Conservation (phyloP, 306 rosid genomes). For the Sesbania bispinosa region DNA sequence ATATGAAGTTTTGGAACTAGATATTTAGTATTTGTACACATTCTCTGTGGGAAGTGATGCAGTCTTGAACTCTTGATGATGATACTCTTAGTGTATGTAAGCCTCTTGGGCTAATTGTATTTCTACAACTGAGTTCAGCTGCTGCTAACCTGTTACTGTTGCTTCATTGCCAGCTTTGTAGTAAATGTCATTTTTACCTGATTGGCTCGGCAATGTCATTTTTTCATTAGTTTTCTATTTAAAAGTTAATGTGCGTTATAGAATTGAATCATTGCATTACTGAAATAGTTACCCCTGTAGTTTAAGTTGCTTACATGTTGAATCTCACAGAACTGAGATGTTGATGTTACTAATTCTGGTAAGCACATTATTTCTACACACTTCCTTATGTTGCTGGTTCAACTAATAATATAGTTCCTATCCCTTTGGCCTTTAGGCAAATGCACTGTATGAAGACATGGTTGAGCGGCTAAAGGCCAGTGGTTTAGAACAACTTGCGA, state of each 20-base stretch:
- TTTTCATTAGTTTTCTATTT: neutral
- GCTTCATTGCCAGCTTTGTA: neutral
- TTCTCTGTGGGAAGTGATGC: neutral
- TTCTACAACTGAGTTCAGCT: neutral
- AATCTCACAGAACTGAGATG: neutral
- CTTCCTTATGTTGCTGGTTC: slow-evolving; percentile 1
- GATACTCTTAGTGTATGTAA: neutral
- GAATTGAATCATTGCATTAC: neutral
- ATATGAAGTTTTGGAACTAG: neutral
- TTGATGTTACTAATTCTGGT: slow-evolving; percentile 12
- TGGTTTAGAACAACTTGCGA: slow-evolving; percentile 86
- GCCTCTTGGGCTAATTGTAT: neutral
- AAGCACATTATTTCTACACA: neutral
- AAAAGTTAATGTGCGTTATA: neutral
- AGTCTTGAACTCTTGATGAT: neutral
- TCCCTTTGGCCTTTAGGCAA: slow-evolving; percentile 68
- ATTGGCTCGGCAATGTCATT: neutral
- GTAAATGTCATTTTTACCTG: slow-evolving; percentile 1
- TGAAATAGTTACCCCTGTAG: slow-evolving; percentile 10
- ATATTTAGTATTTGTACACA: slow-evolving; percentile 14
- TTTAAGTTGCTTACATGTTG: neutral
- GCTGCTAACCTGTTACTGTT: neutral
- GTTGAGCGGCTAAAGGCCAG: slow-evolving; percentile 69
- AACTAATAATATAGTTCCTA: slow-evolving; percentile 14
- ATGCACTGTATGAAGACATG: slow-evolving; percentile 90